Evolutionary conservation across 768 basidiomycete genomes (phyloP).

Genomic region (Phlebiopsis gigantea): DNA sequence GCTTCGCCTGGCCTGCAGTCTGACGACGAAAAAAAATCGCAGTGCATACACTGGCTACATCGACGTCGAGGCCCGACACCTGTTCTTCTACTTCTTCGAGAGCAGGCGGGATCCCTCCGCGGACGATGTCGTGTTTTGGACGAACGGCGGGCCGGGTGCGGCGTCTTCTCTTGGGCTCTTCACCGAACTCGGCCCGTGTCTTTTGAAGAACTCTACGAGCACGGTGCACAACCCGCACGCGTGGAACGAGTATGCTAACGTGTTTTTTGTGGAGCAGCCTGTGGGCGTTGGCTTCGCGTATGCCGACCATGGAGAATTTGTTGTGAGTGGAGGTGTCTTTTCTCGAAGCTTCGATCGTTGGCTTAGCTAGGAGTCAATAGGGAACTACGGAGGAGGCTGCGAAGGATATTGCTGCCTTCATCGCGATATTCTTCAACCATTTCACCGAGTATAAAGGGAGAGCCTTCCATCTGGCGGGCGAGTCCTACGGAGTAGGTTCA

Average conservation of each 20-base stretch:
- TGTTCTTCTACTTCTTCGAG: constrained; percentile 42
- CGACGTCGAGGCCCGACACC: constrained; percentile 51
- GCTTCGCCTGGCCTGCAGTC: background rate
- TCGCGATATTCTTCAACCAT: constrained; percentile 65
- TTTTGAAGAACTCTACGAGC: constrained; percentile 53
- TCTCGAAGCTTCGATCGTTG: constrained; percentile 11
- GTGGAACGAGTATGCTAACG: constrained; percentile 61
- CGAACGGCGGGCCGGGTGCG: constrained; percentile 30
- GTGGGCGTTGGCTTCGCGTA: constrained; percentile 29
- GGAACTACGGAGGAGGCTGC: constrained; percentile 62
- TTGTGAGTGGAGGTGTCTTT: constrained; percentile 37
- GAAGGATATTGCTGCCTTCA: constrained; percentile 61
- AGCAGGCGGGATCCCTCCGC: constrained; percentile 29
- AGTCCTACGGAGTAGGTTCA: constrained; percentile 47
- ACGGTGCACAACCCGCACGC: constrained; percentile 50
- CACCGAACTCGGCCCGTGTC: constrained; percentile 40
- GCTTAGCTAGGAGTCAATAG: constrained; percentile 14
- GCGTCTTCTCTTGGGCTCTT: constrained; percentile 32
- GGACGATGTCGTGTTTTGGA: constrained; percentile 31
- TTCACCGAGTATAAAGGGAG: constrained; percentile 64
- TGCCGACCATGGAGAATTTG: constrained; percentile 50
- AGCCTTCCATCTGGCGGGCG: constrained; percentile 31
- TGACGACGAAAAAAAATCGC: background rate
- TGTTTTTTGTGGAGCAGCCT: constrained; percentile 40
- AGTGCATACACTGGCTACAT: constrained; percentile 71